phyloP scores from a whole-genome alignment of 169 alveolate genomes.

The Plasmodium blacklocki region DNA sequence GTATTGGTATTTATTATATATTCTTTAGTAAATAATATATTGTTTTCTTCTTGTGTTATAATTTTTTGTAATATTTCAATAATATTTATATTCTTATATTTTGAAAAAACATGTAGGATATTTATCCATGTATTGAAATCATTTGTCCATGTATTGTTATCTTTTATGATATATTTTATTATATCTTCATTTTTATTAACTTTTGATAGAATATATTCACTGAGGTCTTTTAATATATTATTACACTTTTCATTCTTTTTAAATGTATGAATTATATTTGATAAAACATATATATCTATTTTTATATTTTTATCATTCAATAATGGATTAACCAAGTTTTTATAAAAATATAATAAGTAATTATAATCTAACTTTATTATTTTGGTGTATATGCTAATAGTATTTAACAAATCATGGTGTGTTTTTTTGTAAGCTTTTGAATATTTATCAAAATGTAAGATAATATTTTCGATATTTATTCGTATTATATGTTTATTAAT shows the following conservation, averaged over 20 bases:
- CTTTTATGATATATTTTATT: background rate
- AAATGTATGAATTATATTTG: constrained; percentile 54
- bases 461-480: constrained; percentile 22
- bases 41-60: background rate
- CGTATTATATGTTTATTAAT: constrained; percentile 13
- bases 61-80: constrained; percentile 21
- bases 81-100: constrained; percentile 34
- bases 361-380: background rate
- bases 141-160: background rate
- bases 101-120: constrained; percentile 49
- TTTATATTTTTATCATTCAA: constrained; percentile 6
- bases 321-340: constrained; percentile 26
- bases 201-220: constrained; percentile 1
- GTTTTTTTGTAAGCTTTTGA: background rate
- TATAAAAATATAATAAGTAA: constrained; percentile 18
- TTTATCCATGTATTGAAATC: constrained; percentile 39
- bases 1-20: background rate
- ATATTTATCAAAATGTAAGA: constrained; percentile 18
- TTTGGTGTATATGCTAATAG: constrained; percentile 38
- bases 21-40: background rate
- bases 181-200: background rate
- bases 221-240: constrained; percentile 19
- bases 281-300: constrained; percentile 2
- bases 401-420: constrained; percentile 18
- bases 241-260: constrained; percentile 28